A percentile compares a stretch with the other conserved stretches of the same genome.
These are phyloP conservation scores for Neonectria punicea DNA, from an alignment of 2,329 filamentous ascomycete species.

Conservation along the genomic window DNA sequence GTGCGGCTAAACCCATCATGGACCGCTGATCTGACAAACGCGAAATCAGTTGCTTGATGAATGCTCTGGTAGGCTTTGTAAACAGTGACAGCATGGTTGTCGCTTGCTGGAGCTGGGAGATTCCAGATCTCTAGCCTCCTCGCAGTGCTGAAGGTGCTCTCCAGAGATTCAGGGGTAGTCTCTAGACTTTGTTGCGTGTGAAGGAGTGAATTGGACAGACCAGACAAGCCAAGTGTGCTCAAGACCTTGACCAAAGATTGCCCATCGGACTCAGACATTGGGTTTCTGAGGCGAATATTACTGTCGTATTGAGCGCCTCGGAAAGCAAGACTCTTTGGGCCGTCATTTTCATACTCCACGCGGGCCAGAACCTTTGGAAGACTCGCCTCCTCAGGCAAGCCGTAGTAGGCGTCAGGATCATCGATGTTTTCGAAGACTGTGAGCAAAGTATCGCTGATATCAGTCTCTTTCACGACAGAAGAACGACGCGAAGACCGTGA, in stretches of 20 bases:
- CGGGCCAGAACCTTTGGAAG: conserved; percentile 81
- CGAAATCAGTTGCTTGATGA: conserved; percentile 70
- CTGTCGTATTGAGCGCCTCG: conserved; percentile 92
- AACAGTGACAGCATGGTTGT: conserved; percentile 73
- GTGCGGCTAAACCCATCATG: conserved; percentile 71
- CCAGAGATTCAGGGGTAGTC: conserved; percentile 67
- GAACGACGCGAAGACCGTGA: conserved; percentile 72
- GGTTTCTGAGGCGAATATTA: conserved; percentile 73
- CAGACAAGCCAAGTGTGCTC: conserved; percentile 83
- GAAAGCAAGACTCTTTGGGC: conserved; percentile 87
- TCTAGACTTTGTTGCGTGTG: conserved; percentile 72
- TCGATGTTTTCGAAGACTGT: conserved; percentile 91
- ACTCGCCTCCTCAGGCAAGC: conserved; percentile 81
- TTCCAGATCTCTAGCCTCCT: conserved; percentile 92
- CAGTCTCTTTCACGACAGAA: conserved; percentile 63
- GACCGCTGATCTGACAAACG: conserved; percentile 65
- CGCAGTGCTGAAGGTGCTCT: conserved; percentile 82
- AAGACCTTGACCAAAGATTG: conserved; percentile 80
- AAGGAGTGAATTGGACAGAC: conserved; percentile 83
- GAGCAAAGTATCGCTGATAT: conserved; percentile 77
- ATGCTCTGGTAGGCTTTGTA: conserved; percentile 87
- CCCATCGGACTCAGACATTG: conserved; percentile 67
- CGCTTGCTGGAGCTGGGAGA: conserved; percentile 75
- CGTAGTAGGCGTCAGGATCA: conserved; percentile 96
- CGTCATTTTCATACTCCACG: conserved; percentile 90